These are phyloP conservation scores for Ceratobasidium sp. DNA, from an alignment of 1,284 basidiomycete species.

Conservation along the genomic window DNA sequence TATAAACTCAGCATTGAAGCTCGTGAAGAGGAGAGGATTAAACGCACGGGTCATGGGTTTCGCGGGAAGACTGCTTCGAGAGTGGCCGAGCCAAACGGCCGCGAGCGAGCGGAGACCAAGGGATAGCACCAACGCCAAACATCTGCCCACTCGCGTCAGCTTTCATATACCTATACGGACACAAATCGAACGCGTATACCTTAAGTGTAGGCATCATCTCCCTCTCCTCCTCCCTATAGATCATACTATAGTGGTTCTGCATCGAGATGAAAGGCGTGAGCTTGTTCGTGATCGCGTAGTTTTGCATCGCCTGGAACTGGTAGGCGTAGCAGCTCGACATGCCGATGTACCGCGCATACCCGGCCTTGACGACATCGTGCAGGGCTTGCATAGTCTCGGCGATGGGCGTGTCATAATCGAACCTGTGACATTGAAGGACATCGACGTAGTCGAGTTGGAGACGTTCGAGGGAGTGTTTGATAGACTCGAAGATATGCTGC, in stretches of 20 bases:
- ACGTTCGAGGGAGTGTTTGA: conserved; percentile 56
- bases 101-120: conserved; percentile 46
- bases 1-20: background rate
- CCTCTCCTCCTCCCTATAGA: conserved; percentile 55
- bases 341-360: conserved; percentile 62
- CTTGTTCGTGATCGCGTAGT: conserved; percentile 58
- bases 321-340: conserved; percentile 53
- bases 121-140: conserved; percentile 47
- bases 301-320: conserved; percentile 53
- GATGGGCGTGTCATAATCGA: conserved; percentile 60
- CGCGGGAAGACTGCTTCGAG: conserved; percentile 22
- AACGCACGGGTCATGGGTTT: conserved; percentile 35
- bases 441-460: conserved; percentile 57
- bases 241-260: conserved; percentile 57
- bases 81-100: conserved; percentile 43
- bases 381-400: conserved; percentile 63
- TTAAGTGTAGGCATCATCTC: conserved; percentile 54
- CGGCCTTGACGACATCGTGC: conserved; percentile 60
- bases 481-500: conserved; percentile 57
- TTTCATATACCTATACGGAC: background rate
- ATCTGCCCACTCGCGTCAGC: conserved; percentile 2
- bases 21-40: background rate
- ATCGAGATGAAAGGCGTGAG: conserved; percentile 61
- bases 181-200: background rate
- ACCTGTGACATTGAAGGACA: conserved; percentile 59